These are phyloP conservation scores for Ligustrum vulgare DNA, from an alignment of 257 asterid genomes.

Conservation along the genomic window DNA sequence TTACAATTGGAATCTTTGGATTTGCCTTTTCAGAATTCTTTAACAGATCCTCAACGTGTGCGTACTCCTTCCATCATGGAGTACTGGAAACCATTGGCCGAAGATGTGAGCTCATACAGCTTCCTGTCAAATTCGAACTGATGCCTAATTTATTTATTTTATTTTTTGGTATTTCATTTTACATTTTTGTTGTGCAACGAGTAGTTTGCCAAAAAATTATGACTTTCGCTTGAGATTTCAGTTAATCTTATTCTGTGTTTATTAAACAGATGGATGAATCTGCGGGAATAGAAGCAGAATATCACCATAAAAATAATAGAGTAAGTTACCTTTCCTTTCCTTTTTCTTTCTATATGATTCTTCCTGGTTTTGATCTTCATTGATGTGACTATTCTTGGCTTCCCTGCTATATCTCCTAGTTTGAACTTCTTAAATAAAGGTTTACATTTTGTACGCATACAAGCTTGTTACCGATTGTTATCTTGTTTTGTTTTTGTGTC, in stretches of 20 bases:
- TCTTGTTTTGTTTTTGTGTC: background rate
- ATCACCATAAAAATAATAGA: constrained; percentile 88
- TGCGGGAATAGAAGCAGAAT: constrained; percentile 95
- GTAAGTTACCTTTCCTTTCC: constrained; percentile 46
- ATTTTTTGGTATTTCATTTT: constrained; percentile 16
- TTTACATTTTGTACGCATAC: background rate
- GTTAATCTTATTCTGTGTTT: constrained; percentile 19
- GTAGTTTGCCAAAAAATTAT: background rate
- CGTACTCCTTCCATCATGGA: constrained; percentile 76
- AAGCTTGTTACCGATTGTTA: background rate
- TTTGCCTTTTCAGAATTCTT: constrained; percentile 66
- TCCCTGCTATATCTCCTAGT: background rate
- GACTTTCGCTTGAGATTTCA: background rate
- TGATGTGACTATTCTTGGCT: background rate
- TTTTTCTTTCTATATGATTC: constrained; percentile 20
- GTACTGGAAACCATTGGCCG: constrained; percentile 96
- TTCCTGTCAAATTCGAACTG: constrained; percentile 20
- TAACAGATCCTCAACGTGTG: constrained; percentile 86
- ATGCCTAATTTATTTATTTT: constrained; percentile 10
- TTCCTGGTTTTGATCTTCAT: constrained; percentile 19
- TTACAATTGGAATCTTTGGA: background rate
- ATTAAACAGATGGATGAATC: constrained; percentile 84
- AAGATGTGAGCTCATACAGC: constrained; percentile 67
- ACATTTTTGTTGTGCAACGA: constrained; percentile 4
- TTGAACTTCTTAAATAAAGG: background rate